Evolutionary conservation across 1,284 basidiomycete genomes (phyloP), one percentile per base, ranked within the genome.

Genomic region (Leccinum pachyderme): DNA sequence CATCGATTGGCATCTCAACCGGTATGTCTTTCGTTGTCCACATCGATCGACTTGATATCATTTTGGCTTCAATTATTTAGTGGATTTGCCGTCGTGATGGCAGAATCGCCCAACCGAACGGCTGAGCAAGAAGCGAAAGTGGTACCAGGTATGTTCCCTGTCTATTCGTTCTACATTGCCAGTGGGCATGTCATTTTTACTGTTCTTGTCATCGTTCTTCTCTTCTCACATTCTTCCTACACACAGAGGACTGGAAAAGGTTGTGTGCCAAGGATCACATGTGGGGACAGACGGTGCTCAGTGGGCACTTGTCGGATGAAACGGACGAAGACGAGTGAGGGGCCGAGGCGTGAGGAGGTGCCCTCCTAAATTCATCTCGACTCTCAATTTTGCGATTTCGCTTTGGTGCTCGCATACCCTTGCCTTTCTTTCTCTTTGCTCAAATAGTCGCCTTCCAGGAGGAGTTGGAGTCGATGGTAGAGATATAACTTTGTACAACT

Each of bases 1-100:
- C 55, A 68, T 76, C 18, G 71, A 76, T 47, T 75, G 67, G 68
- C 75, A 75, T 49, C 62, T 75, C 4, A 60, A 66, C n/a, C 63
- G 61, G 73, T 74, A 60, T 39, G 68, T 56, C 53, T 7, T 25
- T 18, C 35, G 27, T n/a, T 24, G 5, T 22, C n/a, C n/a, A 22
- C 27, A 8, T 9, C 7, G 3, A 27, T 41, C 11, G 12, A n/a
- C 44, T 7, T 2, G 3, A 25, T 11, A 7, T n/a, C 15, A 41
- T 22, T 31, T 2, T 6, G 4, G 27, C 11, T 22, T 50, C 65
- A 3, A 64, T 12, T 0, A 5, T 47, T 2, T 24, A 75, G 71
- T 7, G 72, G 72, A 9, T 63, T 74, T 31, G 72, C 73, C 9
- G 64, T 61, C 3, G 65, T 74, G 31, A 66, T 72, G 65, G 71